Percentiles rank a stretch among this genome's conserved stretches.
phyloP scores from a whole-genome alignment of 768 basidiomycete species.

The Trametes gibbosa region DNA sequence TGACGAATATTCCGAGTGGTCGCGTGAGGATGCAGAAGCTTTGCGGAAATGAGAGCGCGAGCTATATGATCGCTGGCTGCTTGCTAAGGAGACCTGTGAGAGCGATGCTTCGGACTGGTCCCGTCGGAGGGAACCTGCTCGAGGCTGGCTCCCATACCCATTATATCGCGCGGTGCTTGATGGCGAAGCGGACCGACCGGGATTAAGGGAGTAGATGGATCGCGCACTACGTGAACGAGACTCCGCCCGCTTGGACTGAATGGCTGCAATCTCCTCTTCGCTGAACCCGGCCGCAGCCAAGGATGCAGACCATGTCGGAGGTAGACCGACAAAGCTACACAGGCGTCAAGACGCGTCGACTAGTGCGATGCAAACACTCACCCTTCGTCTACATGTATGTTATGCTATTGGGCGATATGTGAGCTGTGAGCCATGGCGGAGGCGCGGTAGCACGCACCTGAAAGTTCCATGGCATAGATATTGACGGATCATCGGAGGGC shows the following conservation, averaged over 20 bases:
- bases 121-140: slow-evolving; percentile 10
- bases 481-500: slow-evolving; percentile 53
- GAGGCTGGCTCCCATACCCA: neutral
- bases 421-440: neutral
- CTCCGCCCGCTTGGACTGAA: slow-evolving; percentile 41
- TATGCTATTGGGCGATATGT: slow-evolving; percentile 44
- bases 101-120: slow-evolving; percentile 19
- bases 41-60: slow-evolving; percentile 14
- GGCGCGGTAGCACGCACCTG: slow-evolving; percentile 43
- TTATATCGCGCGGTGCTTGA: slow-evolving; percentile 7
- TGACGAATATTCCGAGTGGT: slow-evolving; percentile 8
- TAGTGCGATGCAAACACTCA: slow-evolving; percentile 31
- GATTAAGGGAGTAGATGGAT: slow-evolving; percentile 21
- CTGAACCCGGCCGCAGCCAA: slow-evolving; percentile 60
- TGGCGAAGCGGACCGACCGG: slow-evolving; percentile 10
- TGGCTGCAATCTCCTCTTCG: slow-evolving; percentile 65
- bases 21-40: slow-evolving; percentile 14
- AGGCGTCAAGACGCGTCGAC: neutral
- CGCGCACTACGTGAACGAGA: slow-evolving; percentile 18
- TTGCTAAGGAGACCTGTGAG: slow-evolving; percentile 20
- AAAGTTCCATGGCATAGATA: slow-evolving; percentile 74
- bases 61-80: slow-evolving; percentile 14
- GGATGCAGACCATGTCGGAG: slow-evolving; percentile 70
- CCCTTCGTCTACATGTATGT: slow-evolving; percentile 79
- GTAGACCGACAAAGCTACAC: slow-evolving; percentile 57